Conservation (phyloP, 1,139 yeast genomes). For the Trichomonascaceae sp. region DNA sequence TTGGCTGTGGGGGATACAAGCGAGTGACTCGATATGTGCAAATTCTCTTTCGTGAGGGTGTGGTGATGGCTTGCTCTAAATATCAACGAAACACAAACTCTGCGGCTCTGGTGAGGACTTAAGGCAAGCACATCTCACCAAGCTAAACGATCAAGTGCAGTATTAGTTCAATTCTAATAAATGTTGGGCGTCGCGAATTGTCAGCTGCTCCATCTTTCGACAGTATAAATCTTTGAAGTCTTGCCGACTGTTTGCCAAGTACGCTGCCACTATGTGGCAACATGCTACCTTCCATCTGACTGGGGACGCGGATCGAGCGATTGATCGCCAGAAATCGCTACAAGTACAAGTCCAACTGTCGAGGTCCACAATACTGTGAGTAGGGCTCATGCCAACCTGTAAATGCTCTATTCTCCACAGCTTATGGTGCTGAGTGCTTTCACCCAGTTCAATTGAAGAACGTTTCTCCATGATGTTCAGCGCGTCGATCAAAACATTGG, state of each 20-base stretch:
- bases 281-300: slow-evolving; percentile 10
- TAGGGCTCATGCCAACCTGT: slow-evolving; percentile 5
- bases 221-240: slow-evolving; percentile 4
- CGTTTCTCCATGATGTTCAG: slow-evolving; percentile 13
- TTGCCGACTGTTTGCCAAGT: slow-evolving; percentile 5
- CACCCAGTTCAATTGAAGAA: slow-evolving; percentile 6
- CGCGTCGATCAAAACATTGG: slow-evolving; percentile 12
- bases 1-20: neutral
- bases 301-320: slow-evolving; percentile 1
- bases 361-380: slow-evolving; percentile 6
- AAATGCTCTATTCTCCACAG: no score
- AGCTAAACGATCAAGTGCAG: slow-evolving; percentile 3
- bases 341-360: slow-evolving; percentile 12
- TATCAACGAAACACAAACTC: no score
- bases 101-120: no score
- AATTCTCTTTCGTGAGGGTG: neutral
- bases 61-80: neutral
- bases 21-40: neutral
- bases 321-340: slow-evolving; percentile 5
- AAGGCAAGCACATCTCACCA: no score
- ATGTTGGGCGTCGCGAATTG: slow-evolving; percentile 2
- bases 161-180: slow-evolving; percentile 5
- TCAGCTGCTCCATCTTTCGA: neutral
- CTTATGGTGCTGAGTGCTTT: slow-evolving; percentile 4
- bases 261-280: slow-evolving; percentile 13